These are phyloP conservation scores for Spencermartinsiella europaea DNA, from an alignment of 805 yeast species.

Conservation along the genomic window DNA sequence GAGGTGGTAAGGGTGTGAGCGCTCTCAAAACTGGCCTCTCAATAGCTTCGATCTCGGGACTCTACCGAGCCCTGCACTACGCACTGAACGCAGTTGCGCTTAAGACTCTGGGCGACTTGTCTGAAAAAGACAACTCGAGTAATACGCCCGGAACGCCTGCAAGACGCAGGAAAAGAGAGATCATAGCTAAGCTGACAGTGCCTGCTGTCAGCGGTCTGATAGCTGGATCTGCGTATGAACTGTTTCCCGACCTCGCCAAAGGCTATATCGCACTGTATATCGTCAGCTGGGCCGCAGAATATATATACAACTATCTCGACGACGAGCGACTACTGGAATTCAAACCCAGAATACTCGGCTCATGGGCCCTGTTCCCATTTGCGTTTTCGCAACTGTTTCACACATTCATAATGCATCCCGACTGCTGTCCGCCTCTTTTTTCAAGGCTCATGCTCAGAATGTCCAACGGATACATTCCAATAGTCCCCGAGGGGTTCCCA, in stretches of 20 bases:
- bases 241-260: slow-evolving; percentile 27
- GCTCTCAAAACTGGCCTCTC: slow-evolving; percentile 15
- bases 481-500: slow-evolving; percentile 29
- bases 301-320: slow-evolving; percentile 31
- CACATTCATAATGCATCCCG: slow-evolving; percentile 32
- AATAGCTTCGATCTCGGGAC: slow-evolving; percentile 15
- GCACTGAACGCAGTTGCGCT: slow-evolving; percentile 2
- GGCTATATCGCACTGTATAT: slow-evolving; percentile 31
- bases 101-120: slow-evolving; percentile 1
- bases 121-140: not conserved
- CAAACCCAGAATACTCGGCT: slow-evolving; percentile 34
- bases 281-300: slow-evolving; percentile 32
- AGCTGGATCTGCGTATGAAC: slow-evolving; percentile 24
- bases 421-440: slow-evolving; percentile 31
- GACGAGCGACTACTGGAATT: slow-evolving; percentile 31
- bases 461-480: slow-evolving; percentile 29
- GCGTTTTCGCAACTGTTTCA: slow-evolving; percentile 37
- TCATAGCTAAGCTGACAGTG: slow-evolving; percentile 4
- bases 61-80: slow-evolving; percentile 14
- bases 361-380: slow-evolving; percentile 38
- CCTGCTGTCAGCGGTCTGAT: slow-evolving; percentile 24
- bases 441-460: slow-evolving; percentile 26
- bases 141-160: not conserved
- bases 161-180: slow-evolving; percentile 5
- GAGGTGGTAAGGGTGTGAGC: slow-evolving; percentile 3